Base-by-base conservation (phyloP, 768 basidiomycete genomes). In the Fibroporia radiculosa region DNA sequence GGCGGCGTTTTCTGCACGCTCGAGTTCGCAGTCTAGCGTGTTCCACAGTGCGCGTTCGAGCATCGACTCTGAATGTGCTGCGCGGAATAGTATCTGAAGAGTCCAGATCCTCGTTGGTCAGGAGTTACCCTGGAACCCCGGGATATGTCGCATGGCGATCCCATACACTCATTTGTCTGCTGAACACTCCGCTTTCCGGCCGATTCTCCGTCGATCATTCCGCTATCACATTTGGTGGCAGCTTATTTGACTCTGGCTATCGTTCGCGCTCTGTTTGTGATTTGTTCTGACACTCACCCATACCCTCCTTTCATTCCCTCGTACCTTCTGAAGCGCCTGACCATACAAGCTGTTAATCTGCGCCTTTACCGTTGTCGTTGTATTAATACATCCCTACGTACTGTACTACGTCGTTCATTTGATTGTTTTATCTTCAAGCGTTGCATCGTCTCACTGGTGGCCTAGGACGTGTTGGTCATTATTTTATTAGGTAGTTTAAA, bases 31-130 rank as follows among this genome's bases (percentile, higher is more conserved):
- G n/a, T 27, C 48, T 20, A 45, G 48, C n/a, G 26, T 26, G 36
- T 53, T 53, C 38, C 50, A 50, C 44, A 50, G 35, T 11, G 52
- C 52, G 14, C 39, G 39, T 1, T 42, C 47, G 16, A 48, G 47
- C 24, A 23, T 44, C 29, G 31, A n/a, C 2, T 44, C 43, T 8
- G 34, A 18, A 18, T 10, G 11, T 10, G 20, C 10, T 7, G 23
- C 33, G 31, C 13, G 33, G 19, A 29, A 32, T 18, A 42, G 42
- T 28, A 13, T 44, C 42, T 44, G 33, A 34, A 19, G 11, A 12
- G 38, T 39, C 10, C 25, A 39, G 13, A 23, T 20, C n/a, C n/a
- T n/a, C n/a, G 7, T 6, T 6, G 18, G 13, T 6, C 10, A 20
- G 7, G 38, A 39, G 22, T 25, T 20, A 39, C 6, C 20, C 6